Evolutionary conservation across 2,329 filamentous ascomycete species (phyloP), one percentile per base, ranked within the genome.

Genomic region (Xylariaceae sp.): DNA sequence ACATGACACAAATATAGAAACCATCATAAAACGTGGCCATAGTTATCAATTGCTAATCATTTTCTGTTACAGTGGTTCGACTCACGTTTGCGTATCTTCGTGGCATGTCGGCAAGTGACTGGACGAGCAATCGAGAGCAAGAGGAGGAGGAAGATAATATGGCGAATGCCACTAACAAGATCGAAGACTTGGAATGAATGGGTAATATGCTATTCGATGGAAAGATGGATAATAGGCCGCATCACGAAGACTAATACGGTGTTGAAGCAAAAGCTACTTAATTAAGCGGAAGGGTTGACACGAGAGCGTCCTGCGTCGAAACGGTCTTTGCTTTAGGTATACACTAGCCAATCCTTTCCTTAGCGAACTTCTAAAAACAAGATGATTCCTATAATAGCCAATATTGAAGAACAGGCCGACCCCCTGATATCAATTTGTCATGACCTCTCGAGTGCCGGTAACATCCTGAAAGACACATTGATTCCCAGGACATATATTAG

Each of bases 71-170:
- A 69, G 67, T 70, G 68, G 65, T 69, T 19, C 65, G 56, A 48
- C 55, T 70, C 43, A 56, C 63, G 20, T 69, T 69, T 37, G 61
- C 66, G 32, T 60, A 68, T 47, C 54, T 65, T 26, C 63, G 63
- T 52, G 65, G 63, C 53, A 69, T 69, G 67, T 65, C 65, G 26
- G 43, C 44, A 32, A 56, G 53, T 50, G 68, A 69, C 57, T 68
- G 64, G 66, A 44, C 51, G 32, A 64, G 60, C 52, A 70, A 63
- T 40, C 42, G 48, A 45, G 53, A 59, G 37, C 49, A 59, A 40
- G 61, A 57, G 40, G 20, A 20, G 20, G 52, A 54, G 16, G 47
- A 49, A 50, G 51, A 44, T 16, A 20, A 43, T 10, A 23, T 45
- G 20, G 40, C 40, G 29, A 43, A 47, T 16, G n/a, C 16, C 6